Percentiles rank a stretch among this genome's conserved stretches.
These are phyloP conservation scores for Lentinula edodes DNA, from an alignment of 768 basidiomycete genomes.

Conservation along the genomic window DNA sequence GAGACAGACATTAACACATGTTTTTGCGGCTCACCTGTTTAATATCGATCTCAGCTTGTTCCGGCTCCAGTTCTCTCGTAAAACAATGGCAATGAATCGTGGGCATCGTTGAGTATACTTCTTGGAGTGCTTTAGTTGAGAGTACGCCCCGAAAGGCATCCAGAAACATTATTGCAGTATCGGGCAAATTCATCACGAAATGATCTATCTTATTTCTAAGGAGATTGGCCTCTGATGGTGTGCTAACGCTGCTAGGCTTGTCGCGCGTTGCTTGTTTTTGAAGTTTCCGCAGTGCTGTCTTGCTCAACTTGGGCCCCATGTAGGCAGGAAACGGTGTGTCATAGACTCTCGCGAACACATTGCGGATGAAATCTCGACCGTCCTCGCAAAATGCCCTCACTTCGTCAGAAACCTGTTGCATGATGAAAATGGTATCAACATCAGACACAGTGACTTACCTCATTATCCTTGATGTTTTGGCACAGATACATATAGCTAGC, in stretches of 20 bases:
- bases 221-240: neutral
- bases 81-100: constrained; percentile 97
- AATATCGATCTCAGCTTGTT: constrained; percentile 73
- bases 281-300: constrained; percentile 33
- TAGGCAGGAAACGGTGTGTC: constrained; percentile 64
- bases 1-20: neutral
- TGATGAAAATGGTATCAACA: neutral
- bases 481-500: constrained; percentile 72
- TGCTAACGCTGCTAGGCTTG: neutral
- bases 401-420: constrained; percentile 55
- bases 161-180: constrained; percentile 84
- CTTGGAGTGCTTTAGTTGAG: constrained; percentile 31
- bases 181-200: constrained; percentile 98
- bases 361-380: constrained; percentile 79
- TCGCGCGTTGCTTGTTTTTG: constrained; percentile 14
- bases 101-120: constrained; percentile 62
- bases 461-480: constrained; percentile 71
- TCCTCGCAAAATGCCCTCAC: constrained; percentile 78
- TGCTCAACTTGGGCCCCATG: constrained; percentile 43
- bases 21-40: constrained; percentile 50
- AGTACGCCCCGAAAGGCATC: constrained; percentile 82
- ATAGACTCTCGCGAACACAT: constrained; percentile 45
- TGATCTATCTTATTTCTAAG: constrained; percentile 64
- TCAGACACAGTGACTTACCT: constrained; percentile 42
- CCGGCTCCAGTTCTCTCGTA: constrained; percentile 72